Conservation (phyloP, 352 stramenopile species). For the Phytophthora tubulina region DNA sequence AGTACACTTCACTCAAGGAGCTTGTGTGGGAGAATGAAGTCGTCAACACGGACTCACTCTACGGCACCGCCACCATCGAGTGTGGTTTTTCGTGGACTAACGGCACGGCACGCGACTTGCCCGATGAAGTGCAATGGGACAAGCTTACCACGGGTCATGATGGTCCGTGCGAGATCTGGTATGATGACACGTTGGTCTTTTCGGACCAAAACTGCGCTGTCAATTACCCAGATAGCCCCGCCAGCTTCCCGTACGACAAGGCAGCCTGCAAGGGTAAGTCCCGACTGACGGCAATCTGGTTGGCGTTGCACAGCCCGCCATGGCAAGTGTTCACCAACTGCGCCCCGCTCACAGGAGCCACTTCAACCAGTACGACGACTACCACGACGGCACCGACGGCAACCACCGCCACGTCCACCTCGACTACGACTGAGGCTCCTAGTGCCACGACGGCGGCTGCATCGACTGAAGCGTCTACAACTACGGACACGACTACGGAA, state of each 20-base stretch:
- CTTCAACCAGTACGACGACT: constrained; percentile 1
- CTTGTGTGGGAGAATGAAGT: constrained; percentile 44
- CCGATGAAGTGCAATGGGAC: constrained; percentile 52
- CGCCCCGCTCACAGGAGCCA: constrained; percentile 44
- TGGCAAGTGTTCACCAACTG: constrained; percentile 70
- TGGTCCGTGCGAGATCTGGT: constrained; percentile 65
- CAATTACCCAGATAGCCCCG: constrained; percentile 41
- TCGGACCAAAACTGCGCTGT: constrained; percentile 53
- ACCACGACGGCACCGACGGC: constrained; percentile 10
- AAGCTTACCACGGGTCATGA: constrained; percentile 48
- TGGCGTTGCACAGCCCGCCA: constrained; percentile 50
- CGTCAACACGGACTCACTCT: constrained; percentile 46
- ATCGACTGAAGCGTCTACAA: constrained; percentile 19
- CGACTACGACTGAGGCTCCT: constrained; percentile 14
- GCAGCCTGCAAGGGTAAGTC: constrained; percentile 45
- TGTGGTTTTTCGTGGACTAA: constrained; percentile 53
- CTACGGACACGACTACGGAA: constrained; percentile 19
- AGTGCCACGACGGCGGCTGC: constrained; percentile 14
- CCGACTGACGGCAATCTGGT: constrained; percentile 48
- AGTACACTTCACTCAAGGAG: constrained; percentile 62
- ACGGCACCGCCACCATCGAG: constrained; percentile 43
- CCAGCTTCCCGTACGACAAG: constrained; percentile 54
- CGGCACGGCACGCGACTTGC: constrained; percentile 43
- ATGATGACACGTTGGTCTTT: constrained; percentile 54
- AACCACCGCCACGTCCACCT: constrained; percentile 10